phyloP scores from a whole-genome alignment of 2,329 filamentous ascomycete species.

The Penicillium expansum region DNA sequence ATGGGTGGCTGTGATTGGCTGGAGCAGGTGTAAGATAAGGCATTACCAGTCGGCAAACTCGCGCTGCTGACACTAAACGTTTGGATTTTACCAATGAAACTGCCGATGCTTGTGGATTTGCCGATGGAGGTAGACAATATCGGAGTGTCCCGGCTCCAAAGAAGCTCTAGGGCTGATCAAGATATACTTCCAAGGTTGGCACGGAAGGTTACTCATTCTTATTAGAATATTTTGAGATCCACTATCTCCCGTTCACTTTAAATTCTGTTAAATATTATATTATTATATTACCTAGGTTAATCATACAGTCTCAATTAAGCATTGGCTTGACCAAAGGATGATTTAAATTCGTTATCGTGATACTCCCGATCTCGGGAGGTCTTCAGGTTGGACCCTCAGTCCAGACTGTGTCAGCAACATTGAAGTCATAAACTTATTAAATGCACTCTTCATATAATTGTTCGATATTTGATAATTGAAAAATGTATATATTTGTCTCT shows the following conservation, averaged over 20 bases:
- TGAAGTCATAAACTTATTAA: neutral
- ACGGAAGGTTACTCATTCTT: neutral
- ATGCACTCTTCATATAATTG: neutral
- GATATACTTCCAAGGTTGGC: neutral
- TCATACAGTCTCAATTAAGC: neutral
- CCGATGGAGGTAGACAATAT: neutral
- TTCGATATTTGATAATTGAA: no score
- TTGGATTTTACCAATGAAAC: neutral
- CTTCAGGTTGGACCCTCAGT: neutral
- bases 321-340: no score
- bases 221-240: neutral
- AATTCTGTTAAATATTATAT: neutral
- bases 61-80: neutral
- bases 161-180: neutral
- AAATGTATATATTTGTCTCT: neutral
- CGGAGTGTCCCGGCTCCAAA: neutral
- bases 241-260: neutral
- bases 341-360: neutral
- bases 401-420: no score
- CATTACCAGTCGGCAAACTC: neutral
- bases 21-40: slow-evolving; percentile 2
- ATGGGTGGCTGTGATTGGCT: slow-evolving; percentile 7
- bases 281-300: no score
- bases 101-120: neutral
- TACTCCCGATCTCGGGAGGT: neutral